Conservation (phyloP, 2,329 filamentous ascomycete genomes). For the Harringtonia aguacate region DNA sequence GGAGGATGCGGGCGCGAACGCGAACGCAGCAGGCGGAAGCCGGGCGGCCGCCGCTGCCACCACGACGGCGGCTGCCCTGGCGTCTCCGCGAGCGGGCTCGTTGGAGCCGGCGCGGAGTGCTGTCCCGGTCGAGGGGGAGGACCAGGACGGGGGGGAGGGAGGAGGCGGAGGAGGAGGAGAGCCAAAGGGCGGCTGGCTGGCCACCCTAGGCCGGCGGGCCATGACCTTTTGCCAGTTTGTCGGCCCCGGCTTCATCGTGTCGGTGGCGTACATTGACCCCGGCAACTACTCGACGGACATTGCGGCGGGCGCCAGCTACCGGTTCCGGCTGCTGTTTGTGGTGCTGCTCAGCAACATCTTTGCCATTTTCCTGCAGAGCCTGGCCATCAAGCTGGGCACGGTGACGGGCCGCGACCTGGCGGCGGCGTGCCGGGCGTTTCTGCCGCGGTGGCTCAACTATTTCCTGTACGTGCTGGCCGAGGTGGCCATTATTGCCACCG, state of each 20-base stretch:
- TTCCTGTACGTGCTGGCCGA: slow-evolving; percentile 53
- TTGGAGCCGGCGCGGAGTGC: not conserved
- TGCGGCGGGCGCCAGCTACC: slow-evolving; percentile 51
- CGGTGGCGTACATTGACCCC: slow-evolving; percentile 49
- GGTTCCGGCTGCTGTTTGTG: slow-evolving; percentile 56
- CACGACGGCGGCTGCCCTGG: not conserved
- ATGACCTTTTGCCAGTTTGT: slow-evolving; percentile 34
- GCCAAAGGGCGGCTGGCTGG: too few species aligned
- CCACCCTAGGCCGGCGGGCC: too few species aligned
- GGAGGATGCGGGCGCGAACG: too few species aligned
- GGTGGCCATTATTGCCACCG: slow-evolving; percentile 56
- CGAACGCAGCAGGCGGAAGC: too few species aligned
- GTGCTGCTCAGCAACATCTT: slow-evolving; percentile 60
- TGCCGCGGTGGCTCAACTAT: slow-evolving; percentile 55
- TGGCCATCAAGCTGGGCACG: slow-evolving; percentile 59
- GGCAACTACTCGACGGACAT: slow-evolving; percentile 65
- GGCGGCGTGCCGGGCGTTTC: slow-evolving; percentile 52
- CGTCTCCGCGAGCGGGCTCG: not conserved
- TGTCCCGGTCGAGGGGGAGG: not conserved
- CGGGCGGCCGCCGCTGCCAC: not conserved
- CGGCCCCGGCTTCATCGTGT: slow-evolving; percentile 57
- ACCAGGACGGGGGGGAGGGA: not conserved
- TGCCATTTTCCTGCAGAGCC: slow-evolving; percentile 58
- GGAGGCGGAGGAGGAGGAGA: not conserved
- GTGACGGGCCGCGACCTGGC: slow-evolving; percentile 59